Base-by-base conservation (phyloP, 2,329 filamentous ascomycete species). In the Xylariales sp. region DNA sequence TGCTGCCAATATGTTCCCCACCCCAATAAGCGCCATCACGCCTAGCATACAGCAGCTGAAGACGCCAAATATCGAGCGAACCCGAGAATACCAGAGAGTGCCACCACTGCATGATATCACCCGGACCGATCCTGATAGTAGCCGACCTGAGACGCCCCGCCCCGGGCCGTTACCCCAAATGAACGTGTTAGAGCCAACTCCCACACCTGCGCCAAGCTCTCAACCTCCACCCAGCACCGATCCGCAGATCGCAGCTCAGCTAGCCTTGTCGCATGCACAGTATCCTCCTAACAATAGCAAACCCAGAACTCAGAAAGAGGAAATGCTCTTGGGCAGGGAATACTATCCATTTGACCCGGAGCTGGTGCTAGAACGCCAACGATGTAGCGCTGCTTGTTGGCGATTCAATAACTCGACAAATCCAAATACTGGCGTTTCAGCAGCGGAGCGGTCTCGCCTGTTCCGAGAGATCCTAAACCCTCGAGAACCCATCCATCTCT, bases 331-430 rank as follows among this genome's bases (percentile, higher is more conserved):
- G 39, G 93, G 93, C 12, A 86, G 92, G 48, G 86, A 89, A n/a
- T 98, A 93, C 80, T 90, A 90, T 68, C 92, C 93, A 6, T 94
- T 91, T 70, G 90, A 93, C 76, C 87, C 89, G 68, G 90, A 93
- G 74, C 86, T 99, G 5, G 86, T 92, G 14, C 85, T 92, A 23
- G 94, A 97, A 75, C 91, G 95, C n/a, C 90, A 96, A 76, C 87
- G 91, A 62, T 98, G 95, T 81, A 91, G 89, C 70, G 87, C 88
- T 12, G 93, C 93, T 4, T 90, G 95, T 74, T 94, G 91, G 87
- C 86, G 90, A 58, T 97, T 96, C 82, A 97, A 97, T 80, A 93
- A 91, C 78, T 91, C 92, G 18, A 90, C 88, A 36, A 93, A 93
- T 73, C 91, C 92, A 1, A 88, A 89, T 62, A 87, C 89, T 46